Conservation (phyloP, 345 rosid genomes). For the Trapa incisa region DNA sequence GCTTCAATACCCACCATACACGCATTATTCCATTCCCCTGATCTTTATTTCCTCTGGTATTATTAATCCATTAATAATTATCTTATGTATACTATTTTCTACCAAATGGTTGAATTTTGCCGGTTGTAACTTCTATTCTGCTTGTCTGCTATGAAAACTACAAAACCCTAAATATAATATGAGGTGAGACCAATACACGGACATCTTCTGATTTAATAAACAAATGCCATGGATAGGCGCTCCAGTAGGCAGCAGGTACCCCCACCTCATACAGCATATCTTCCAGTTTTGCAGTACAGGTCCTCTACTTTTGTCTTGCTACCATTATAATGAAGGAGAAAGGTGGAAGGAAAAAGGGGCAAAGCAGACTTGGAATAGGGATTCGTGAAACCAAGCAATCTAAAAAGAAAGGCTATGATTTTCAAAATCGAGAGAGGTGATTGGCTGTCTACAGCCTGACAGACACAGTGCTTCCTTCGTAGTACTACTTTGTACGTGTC, state of each 20-base stretch:
- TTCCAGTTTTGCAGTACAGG: neutral
- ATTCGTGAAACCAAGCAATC: neutral
- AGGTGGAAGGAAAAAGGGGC: neutral
- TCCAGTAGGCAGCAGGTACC: conserved; percentile 3
- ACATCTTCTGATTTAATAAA: neutral
- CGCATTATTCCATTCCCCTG: conserved; percentile 4
- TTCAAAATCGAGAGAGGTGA: neutral
- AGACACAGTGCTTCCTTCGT: neutral
- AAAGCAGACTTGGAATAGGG: neutral
- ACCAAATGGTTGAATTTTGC: neutral
- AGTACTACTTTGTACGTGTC: too few relatives aligned
- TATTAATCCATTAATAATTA: neutral
- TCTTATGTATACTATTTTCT: neutral
- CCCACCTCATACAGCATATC: neutral
- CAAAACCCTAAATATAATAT: neutral
- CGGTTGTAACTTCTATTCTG: neutral
- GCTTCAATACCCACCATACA: conserved; percentile 8
- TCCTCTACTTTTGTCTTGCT: neutral
- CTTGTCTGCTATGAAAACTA: neutral
- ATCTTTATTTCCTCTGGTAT: neutral
- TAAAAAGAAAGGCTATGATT: neutral
- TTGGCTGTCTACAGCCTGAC: neutral
- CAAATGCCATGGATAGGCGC: neutral
- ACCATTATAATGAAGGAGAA: too few relatives aligned
- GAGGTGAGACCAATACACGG: neutral